phyloP scores from a whole-genome alignment of 768 basidiomycete species.

The Neoboletus brunneissimus region DNA sequence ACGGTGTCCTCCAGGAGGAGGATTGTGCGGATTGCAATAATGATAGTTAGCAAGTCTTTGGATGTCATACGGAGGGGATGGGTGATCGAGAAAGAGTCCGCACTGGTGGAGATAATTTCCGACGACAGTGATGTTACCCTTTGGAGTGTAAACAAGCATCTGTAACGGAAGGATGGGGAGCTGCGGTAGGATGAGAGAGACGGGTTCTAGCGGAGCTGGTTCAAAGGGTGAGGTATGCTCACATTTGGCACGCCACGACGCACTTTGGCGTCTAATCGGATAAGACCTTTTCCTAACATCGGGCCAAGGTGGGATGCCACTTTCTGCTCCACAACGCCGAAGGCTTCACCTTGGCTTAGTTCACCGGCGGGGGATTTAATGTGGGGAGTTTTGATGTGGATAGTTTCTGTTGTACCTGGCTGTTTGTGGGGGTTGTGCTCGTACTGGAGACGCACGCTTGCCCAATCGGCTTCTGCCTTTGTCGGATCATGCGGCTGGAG shows the following conservation, averaged over 20 bases:
- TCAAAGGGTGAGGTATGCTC: conserved; percentile 33
- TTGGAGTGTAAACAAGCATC: conserved; percentile 90
- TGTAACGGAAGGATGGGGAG: conserved; percentile 80
- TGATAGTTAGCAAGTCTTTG: conserved; percentile 58
- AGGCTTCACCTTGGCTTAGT: conserved; percentile 56
- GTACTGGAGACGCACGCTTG: conserved; percentile 64
- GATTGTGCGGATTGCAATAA: conserved; percentile 90
- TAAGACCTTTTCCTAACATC: conserved; percentile 81
- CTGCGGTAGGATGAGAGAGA: conserved; percentile 38
- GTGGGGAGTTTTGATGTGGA: conserved; percentile 71
- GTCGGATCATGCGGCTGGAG: conserved; percentile 45
- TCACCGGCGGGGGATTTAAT: conserved; percentile 53
- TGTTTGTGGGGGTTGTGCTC: conserved; percentile 59
- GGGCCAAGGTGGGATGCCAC: conserved; percentile 76
- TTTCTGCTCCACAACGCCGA: conserved; percentile 85
- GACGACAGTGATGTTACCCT: conserved; percentile 85
- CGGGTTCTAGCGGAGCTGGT: conserved; percentile 10
- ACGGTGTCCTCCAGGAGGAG: conserved; percentile 65
- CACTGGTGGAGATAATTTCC: conserved; percentile 69
- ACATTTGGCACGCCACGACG: conserved; percentile 63
- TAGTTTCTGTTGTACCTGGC: conserved; percentile 58
- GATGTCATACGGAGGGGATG: conserved; percentile 62
- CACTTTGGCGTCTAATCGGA: conserved; percentile 76
- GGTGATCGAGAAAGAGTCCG: conserved; percentile 76
- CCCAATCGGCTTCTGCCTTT: conserved; percentile 57